Evolutionary conservation across 495 filamentous ascomycete species (phyloP).

Genomic region (Hypoxylon lienhwacheense): DNA sequence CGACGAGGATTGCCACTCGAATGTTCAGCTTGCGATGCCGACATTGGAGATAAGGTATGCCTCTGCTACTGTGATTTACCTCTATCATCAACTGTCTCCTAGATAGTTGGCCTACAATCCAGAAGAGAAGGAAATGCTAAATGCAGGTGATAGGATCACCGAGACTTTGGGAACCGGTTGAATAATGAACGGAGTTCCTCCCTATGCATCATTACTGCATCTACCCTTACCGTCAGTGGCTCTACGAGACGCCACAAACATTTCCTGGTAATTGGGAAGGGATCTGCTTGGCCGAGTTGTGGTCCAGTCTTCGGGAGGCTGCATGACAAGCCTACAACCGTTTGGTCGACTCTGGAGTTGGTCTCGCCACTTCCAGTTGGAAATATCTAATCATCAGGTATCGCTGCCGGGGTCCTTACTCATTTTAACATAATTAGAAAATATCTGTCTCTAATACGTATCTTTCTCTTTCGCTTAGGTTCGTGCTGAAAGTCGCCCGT

Average conservation of each 20-base stretch:
- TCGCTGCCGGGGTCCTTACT: conserved; percentile 18
- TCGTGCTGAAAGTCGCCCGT: no score
- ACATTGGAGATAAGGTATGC: neutral
- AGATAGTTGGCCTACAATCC: neutral
- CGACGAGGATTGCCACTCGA: conserved; percentile 4
- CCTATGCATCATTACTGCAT: conserved; percentile 36
- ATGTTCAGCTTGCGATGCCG: neutral
- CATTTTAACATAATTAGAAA: conserved; percentile 13
- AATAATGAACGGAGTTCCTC: conserved; percentile 34
- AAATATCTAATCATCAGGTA: conserved; percentile 23
- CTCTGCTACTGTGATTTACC: no score
- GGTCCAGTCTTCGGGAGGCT: conserved; percentile 37
- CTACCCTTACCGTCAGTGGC: conserved; percentile 38
- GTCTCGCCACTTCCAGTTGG: conserved; percentile 33
- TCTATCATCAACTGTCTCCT: no score
- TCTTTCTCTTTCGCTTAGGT: no score
- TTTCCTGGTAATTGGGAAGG: conserved; percentile 39
- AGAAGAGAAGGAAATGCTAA: conserved; percentile 16
- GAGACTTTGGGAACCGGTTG: conserved; percentile 21
- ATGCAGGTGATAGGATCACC: conserved; percentile 21
- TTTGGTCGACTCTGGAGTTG: conserved; percentile 30
- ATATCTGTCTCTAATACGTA: neutral
- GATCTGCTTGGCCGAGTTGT: conserved; percentile 37
- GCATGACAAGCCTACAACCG: conserved; percentile 38
- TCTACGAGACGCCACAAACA: conserved; percentile 43